Evolutionary conservation across 306 rosid genomes (phyloP).

Genomic region (Quercus wislizeni): DNA sequence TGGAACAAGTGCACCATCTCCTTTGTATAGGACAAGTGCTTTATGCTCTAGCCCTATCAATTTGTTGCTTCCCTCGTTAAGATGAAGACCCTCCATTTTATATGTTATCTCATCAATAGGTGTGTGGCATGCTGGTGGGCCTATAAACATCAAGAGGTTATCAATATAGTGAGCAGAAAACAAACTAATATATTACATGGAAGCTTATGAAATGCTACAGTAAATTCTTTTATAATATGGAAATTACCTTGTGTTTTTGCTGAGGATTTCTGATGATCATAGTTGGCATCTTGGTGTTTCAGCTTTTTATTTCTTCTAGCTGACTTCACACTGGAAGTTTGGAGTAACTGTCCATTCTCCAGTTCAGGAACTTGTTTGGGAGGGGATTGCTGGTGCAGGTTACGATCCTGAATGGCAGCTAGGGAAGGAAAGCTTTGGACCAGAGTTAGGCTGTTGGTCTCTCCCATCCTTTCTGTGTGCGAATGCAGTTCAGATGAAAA

Average conservation of each 20-base stretch:
- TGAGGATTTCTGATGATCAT: slow-evolving; percentile 16
- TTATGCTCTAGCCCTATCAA: slow-evolving; percentile 36
- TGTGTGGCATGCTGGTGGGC: slow-evolving; percentile 22
- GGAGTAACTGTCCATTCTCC: slow-evolving; percentile 22
- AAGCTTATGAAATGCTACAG: not conserved
- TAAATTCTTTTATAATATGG: not conserved
- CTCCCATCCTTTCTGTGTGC: slow-evolving; percentile 10
- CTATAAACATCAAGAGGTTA: slow-evolving; percentile 49
- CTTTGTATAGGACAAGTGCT: slow-evolving; percentile 69
- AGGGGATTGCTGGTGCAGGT: slow-evolving; percentile 14
- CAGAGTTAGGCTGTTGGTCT: not conserved
- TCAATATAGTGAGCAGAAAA: not conserved
- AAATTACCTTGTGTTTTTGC: slow-evolving; percentile 28
- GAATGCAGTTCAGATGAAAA: slow-evolving; percentile 24
- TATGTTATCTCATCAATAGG: slow-evolving; percentile 41
- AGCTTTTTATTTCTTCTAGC: slow-evolving; percentile 10
- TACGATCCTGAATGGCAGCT: slow-evolving; percentile 8
- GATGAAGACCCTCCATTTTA: slow-evolving; percentile 43
- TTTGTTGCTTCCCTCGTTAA: slow-evolving; percentile 37
- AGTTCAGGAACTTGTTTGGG: slow-evolving; percentile 10
- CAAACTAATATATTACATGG: slow-evolving; percentile 1
- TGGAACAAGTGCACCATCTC: slow-evolving; percentile 62
- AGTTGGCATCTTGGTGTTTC: not conserved
- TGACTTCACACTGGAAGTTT: not conserved
- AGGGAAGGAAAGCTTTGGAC: slow-evolving; percentile 12